Base-by-base conservation (phyloP, 148 eudicot species). In the Nyssa sinensis region DNA sequence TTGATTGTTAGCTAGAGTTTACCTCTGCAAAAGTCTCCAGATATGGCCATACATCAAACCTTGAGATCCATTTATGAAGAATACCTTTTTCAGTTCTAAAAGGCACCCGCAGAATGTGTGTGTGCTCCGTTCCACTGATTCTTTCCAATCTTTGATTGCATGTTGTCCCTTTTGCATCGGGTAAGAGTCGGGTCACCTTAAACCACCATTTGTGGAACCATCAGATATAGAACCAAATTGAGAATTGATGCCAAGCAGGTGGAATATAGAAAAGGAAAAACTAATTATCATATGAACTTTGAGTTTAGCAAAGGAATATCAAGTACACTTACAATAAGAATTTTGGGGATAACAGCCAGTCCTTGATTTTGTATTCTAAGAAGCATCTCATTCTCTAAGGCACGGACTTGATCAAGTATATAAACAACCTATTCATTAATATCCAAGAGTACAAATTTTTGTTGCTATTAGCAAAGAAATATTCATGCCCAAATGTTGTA, bases 341-440 rank as follows among this genome's bases (percentile, higher is more conserved):
- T 85, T 3, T 75, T 77, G 32, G 88, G 88, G 8, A 32, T 62
- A 39, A 80, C 73, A 66, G 80, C 78, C 4, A 80, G 86, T 63
- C 88, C 88, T 80, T 85, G 88, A 73, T 82, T 58, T 73, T 85
- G 71, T n/a, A 85, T 75, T 55, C 80, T 69, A 39, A 28, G 81
- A 80, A 85, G 81, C 86, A 85, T 85, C 70, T 85, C 86, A 27
- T 60, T 72, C 82, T 85, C 88, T 73, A 85, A 53, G 10, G 88
- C 88, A 5, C 84, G 85, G 63, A 85, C 88, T 82, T 85, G 88
- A 78, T 85, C 88, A 25, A 85, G 81, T 37, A 85, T 85, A 29
- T 85, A 85, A 70, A 85, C 85, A 75, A 84, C 69, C 87, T 84
- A 72, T 64, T 58, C 28, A 55, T 16, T 13, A 32, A 28, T 28